Percentiles rank a stretch among this genome's conserved stretches.
phyloP scores from a whole-genome alignment of 345 rosid genomes.

The Acer saccharum region DNA sequence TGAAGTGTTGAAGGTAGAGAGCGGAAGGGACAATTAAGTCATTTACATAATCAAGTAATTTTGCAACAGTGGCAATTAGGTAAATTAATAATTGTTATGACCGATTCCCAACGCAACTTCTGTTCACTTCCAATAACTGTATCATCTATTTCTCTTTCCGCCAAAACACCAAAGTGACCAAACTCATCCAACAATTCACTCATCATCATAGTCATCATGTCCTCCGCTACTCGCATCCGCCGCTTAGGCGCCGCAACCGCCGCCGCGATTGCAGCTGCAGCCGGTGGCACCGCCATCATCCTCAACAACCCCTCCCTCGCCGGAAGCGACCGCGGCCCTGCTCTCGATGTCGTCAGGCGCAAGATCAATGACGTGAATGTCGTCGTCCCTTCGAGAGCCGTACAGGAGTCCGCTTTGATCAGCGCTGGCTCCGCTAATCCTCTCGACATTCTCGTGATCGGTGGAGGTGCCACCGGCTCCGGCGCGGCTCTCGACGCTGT shows the following conservation, averaged over 20 bases:
- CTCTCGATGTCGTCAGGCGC: conserved; percentile 47
- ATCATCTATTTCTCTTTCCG: not conserved
- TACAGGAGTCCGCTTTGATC: conserved; percentile 63
- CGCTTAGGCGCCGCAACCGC: conserved; percentile 56
- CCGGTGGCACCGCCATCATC: conserved; percentile 41
- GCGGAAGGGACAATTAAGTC: not conserved
- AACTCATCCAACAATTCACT: not conserved
- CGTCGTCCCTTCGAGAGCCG: conserved; percentile 68
- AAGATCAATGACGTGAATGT: conserved; percentile 54
- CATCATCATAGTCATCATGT: conserved; percentile 36
- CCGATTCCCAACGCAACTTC: conserved; percentile 36
- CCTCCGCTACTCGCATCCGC: conserved; percentile 55
- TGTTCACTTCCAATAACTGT: conserved; percentile 17
- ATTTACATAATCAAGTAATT: not conserved
- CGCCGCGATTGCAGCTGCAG: conserved; percentile 31
- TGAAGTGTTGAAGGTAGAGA: no score
- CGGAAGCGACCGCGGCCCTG: conserved; percentile 56
- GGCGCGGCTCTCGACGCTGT: conserved; percentile 96
- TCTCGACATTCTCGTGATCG: conserved; percentile 84
- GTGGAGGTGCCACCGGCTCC: conserved; percentile 98
- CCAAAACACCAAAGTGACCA: not conserved
- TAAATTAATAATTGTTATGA: not conserved
- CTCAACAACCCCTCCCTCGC: conserved; percentile 39
- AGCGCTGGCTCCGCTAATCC: conserved; percentile 59
- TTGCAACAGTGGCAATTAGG: conserved; percentile 5